Base-by-base conservation (phyloP, 768 basidiomycete species). In the Goffeauzyma gilvescens region DNA sequence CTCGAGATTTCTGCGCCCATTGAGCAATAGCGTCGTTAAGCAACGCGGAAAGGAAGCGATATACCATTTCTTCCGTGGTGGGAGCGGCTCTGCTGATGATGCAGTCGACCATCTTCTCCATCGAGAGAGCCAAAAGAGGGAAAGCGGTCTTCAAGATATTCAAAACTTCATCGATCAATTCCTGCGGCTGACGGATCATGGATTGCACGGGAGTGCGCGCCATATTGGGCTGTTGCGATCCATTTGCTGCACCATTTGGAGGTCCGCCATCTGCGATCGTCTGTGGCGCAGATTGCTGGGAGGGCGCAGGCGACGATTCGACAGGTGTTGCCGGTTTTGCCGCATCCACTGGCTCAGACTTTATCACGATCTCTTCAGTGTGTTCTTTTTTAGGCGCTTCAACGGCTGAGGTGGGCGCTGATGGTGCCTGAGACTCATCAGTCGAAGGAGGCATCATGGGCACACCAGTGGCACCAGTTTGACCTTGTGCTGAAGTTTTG, bases 71-170 rank as follows among this genome's bases (percentile, higher is more conserved):
- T 46, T 99, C 93, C 2, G 76, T 72, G 1, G 74, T 71, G 2
- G 81, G 75, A 61, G 93, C 90, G 68, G 95, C 90, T 39, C 86
- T 75, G 45, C 76, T 73, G 17, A 76, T 71, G 50, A 98, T 81
- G 64, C 95, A 87, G 51, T 99, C 93, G 4, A 89, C 81, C 72
- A 95, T 81, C 13, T 85, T 89, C 66, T 99, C 93, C 71, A 99
- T 71, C 44, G 86, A 93, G 17, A 96, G 69, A 23, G 90, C 83
- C 26, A 98, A 72, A 6, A 99, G 71, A 0, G 93, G 93, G 70
- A 89, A 93, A 0, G 84, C 79, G 0, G 90, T 93, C 67, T 98
- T 96, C 54, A 96, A 70, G 27, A 84, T 77, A 58, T 87, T 80
- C 31, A 87, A 75, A 44, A 96, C 75, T 57, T 96, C 93, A 17